These are phyloP conservation scores for Xylaria sp. DNA, from an alignment of 2,329 filamentous ascomycete species.

Conservation along the genomic window DNA sequence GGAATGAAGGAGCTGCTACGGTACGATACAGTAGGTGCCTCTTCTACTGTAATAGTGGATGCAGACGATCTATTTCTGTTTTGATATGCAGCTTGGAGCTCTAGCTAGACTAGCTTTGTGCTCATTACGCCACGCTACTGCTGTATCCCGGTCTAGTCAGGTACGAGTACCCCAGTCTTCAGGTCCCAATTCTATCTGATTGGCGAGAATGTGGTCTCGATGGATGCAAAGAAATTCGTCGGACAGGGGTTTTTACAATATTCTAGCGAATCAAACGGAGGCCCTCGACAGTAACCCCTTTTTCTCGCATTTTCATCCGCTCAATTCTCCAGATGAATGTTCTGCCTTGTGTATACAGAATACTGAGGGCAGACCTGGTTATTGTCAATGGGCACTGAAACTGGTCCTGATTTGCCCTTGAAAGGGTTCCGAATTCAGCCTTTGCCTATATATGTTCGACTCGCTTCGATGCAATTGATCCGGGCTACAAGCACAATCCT, in stretches of 20 bases:
- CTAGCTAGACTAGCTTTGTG: constrained; percentile 10
- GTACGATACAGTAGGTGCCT: no score
- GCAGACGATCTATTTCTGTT: constrained; percentile 34
- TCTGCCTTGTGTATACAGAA: background rate
- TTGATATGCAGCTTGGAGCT: constrained; percentile 27
- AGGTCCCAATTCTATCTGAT: constrained; percentile 30
- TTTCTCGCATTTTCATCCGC: constrained; percentile 26
- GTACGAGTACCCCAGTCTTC: constrained; percentile 24
- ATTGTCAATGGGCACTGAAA: background rate
- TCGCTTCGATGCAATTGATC: constrained; percentile 11
- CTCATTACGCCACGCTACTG: background rate
- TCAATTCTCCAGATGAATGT: background rate
- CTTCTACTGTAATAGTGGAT: background rate
- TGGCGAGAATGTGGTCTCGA: constrained; percentile 10
- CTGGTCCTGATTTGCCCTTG: background rate
- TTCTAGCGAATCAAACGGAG: constrained; percentile 21
- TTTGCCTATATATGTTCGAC: background rate
- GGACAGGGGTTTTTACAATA: constrained; percentile 10
- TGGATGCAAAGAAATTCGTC: constrained; percentile 23
- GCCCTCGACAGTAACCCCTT: constrained; percentile 31
- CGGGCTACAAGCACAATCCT: background rate
- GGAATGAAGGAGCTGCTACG: background rate
- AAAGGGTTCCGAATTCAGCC: constrained; percentile 9
- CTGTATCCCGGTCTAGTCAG: constrained; percentile 19
- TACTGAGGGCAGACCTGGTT: no score